phyloP scores from a whole-genome alignment of 345 rosid genomes.

The Erodium maritimum region DNA sequence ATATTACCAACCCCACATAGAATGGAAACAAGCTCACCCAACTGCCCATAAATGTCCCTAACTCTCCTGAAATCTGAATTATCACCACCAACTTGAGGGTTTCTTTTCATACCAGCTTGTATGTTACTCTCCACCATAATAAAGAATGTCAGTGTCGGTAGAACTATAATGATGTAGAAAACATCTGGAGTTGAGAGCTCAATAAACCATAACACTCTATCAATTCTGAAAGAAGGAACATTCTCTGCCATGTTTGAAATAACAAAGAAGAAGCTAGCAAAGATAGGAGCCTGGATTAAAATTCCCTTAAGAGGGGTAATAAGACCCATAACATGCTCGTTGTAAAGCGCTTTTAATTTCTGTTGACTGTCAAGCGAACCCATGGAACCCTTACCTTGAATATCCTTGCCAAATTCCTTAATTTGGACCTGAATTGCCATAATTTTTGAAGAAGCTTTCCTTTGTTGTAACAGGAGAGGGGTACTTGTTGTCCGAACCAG shows the following conservation, averaged over 20 bases:
- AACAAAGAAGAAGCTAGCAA: constrained; percentile 54
- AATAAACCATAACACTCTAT: constrained; percentile 57
- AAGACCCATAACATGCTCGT: constrained; percentile 37
- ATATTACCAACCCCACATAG: too few relatives aligned
- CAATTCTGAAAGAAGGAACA: constrained; percentile 54
- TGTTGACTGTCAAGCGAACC: too few relatives aligned
- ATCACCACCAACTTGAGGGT: constrained; percentile 38
- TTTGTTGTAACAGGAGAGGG: constrained; percentile 65
- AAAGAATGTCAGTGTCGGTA: constrained; percentile 42
- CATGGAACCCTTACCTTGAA: too few relatives aligned
- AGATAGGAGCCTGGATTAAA: constrained; percentile 58
- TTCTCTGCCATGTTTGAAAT: constrained; percentile 64
- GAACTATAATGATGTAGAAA: constrained; percentile 40
- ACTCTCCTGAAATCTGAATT: too few relatives aligned
- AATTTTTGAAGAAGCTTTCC: constrained; percentile 61
- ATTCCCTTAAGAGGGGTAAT: constrained; percentile 56
- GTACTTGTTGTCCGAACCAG: constrained; percentile 51
- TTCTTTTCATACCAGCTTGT: constrained; percentile 92
- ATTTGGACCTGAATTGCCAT: too few relatives aligned
- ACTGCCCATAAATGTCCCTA: too few relatives aligned
- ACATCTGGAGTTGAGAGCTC: constrained; percentile 54
- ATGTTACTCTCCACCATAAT: constrained; percentile 60
- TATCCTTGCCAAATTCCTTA: too few relatives aligned
- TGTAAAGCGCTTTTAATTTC: too few relatives aligned
- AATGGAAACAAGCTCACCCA: too few relatives aligned